Evolutionary conservation across 768 basidiomycete species (phyloP).

Genomic region (Sarcodon aspratus): DNA sequence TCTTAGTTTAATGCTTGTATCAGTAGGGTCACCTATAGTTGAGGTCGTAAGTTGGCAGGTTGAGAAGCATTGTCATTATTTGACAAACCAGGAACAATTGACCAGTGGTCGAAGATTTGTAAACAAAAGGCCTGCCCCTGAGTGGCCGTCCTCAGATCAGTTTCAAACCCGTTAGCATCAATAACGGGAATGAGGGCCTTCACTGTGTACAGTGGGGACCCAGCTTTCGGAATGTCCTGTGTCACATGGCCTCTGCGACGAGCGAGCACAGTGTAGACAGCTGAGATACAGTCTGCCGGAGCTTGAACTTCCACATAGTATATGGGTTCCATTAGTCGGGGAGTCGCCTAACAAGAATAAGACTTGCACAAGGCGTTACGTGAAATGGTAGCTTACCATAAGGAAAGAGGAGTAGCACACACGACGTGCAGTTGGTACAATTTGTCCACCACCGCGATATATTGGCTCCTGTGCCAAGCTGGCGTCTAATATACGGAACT

Average conservation of each 20-base stretch:
- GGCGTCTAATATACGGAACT: slow-evolving; percentile 92
- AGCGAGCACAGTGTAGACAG: slow-evolving; percentile 97
- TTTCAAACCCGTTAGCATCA: slow-evolving; percentile 98
- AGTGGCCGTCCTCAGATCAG: slow-evolving; percentile 92
- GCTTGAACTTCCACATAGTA: slow-evolving; percentile 99
- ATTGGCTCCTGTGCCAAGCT: slow-evolving; percentile 91
- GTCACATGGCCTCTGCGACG: slow-evolving; percentile 98
- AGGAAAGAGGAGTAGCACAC: slow-evolving; percentile 99
- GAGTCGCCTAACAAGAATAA: slow-evolving; percentile 58
- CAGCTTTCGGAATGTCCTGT: slow-evolving; percentile 95
- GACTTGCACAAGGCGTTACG: background rate
- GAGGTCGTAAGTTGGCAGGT: background rate
- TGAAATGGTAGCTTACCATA: slow-evolving; percentile 52
- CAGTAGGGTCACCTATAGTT: slow-evolving; percentile 82
- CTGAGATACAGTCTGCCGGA: slow-evolving; percentile 96
- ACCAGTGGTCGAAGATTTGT: slow-evolving; percentile 98
- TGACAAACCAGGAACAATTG: slow-evolving; percentile 83
- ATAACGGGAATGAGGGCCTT: slow-evolving; percentile 98
- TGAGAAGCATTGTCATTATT: background rate
- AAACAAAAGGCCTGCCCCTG: slow-evolving; percentile 99
- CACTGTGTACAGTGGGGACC: slow-evolving; percentile 94
- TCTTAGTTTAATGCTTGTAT: slow-evolving; percentile 91
- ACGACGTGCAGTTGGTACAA: slow-evolving; percentile 96
- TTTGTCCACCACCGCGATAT: slow-evolving; percentile 95
- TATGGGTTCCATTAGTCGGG: slow-evolving; percentile 91